These are phyloP conservation scores for Alternaria gaisen DNA, from an alignment of 2,329 filamentous ascomycete species.

Conservation along the genomic window DNA sequence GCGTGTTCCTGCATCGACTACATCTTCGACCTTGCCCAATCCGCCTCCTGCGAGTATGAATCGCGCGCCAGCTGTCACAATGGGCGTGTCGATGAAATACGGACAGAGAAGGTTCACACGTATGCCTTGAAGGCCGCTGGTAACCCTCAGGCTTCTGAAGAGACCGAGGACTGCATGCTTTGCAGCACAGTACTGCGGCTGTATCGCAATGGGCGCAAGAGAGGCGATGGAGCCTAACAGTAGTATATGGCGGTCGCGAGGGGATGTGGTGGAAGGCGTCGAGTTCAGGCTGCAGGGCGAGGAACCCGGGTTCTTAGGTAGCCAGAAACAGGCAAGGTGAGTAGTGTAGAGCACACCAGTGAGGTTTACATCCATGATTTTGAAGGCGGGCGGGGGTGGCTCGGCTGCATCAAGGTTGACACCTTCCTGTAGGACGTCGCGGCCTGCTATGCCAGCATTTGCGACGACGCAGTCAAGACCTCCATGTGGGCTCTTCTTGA, in stretches of 20 bases:
- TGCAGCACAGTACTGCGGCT: conserved; percentile 65
- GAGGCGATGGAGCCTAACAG: conserved; percentile 71
- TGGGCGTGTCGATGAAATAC: conserved; percentile 72
- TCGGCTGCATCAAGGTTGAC: conserved; percentile 55
- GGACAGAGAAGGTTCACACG: conserved; percentile 73
- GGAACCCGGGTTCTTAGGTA: conserved; percentile 61
- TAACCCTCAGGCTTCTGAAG: conserved; percentile 66
- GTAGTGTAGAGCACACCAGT: conserved; percentile 71
- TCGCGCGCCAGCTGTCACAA: conserved; percentile 60
- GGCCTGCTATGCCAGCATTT: conserved; percentile 69
- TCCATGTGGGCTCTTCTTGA: conserved; percentile 62
- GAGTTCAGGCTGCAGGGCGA: conserved; percentile 42
- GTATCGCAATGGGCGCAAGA: conserved; percentile 51
- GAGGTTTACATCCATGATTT: conserved; percentile 69
- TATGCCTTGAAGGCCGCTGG: conserved; percentile 60
- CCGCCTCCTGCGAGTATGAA: conserved; percentile 65
- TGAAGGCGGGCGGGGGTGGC: conserved; percentile 61
- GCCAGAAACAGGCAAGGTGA: conserved; percentile 69
- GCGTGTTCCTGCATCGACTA: conserved; percentile 70
- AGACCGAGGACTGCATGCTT: conserved; percentile 74
- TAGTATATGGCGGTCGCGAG: conserved; percentile 67
- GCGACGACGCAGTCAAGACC: conserved; percentile 71
- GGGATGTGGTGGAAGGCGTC: conserved; percentile 33
- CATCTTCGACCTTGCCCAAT: conserved; percentile 64
- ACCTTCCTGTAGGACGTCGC: conserved; percentile 59